phyloP scores from a whole-genome alignment of 2,329 filamentous ascomycete genomes.

The Periconia sp. region DNA sequence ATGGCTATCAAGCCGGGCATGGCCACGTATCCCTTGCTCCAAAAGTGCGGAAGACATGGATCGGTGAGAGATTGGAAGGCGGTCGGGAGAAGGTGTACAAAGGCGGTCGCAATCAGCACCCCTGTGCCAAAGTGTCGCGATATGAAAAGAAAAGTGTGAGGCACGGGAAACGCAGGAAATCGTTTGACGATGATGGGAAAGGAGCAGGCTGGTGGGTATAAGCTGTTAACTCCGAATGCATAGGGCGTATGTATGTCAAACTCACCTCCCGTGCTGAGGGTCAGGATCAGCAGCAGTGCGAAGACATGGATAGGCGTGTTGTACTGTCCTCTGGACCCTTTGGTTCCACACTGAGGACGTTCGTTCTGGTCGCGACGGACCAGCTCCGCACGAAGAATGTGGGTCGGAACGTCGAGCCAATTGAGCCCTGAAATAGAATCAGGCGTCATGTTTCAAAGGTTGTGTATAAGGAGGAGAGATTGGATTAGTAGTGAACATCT shows the following conservation, averaged over 20 bases:
- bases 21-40: conserved; percentile 43
- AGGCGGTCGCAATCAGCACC: conserved; percentile 44
- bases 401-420: conserved; percentile 45
- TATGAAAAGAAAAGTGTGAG: conserved; percentile 44
- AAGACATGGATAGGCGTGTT: conserved; percentile 60
- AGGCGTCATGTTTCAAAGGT: conserved; percentile 11
- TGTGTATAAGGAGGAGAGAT: neutral
- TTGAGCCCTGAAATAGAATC: conserved; percentile 25
- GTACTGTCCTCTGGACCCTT: conserved; percentile 50
- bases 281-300: conserved; percentile 60
- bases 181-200: conserved; percentile 45
- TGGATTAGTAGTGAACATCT: neutral
- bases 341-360: conserved; percentile 57
- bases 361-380: conserved; percentile 48
- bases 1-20: conserved; percentile 45
- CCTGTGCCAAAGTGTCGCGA: conserved; percentile 45
- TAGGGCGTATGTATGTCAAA: neutral
- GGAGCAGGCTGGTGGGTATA: conserved; percentile 35
- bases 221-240: conserved; percentile 13
- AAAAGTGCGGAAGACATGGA: conserved; percentile 43
- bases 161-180: conserved; percentile 40
- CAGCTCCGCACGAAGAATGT: conserved; percentile 53
- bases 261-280: conserved; percentile 56
- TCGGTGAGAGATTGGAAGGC: conserved; percentile 44
- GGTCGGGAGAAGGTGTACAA: conserved; percentile 45